Evolutionary conservation across 2,329 filamentous ascomycete species (phyloP), one percentile per base, ranked within the genome.

Genomic region (Nigrograna mackinnonii): DNA sequence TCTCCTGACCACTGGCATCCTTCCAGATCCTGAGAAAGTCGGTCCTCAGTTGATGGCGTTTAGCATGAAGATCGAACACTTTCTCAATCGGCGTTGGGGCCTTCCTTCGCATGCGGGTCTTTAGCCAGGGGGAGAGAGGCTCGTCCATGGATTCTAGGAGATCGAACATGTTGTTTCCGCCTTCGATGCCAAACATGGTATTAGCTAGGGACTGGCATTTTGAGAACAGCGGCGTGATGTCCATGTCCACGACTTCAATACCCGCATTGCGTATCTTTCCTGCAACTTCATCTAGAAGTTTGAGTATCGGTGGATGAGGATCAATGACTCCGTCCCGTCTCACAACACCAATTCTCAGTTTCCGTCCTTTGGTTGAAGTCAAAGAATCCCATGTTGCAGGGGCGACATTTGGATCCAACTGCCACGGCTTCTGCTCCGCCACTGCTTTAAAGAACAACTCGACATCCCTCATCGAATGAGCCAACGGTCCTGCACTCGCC

Each of bases 61-160:
- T 70, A 0, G 74, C 78, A 41, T 84, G 80, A 0, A 85, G 52
- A 16, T 76, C 70, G 3, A 73, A 71, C 0, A 83, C 54, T 32
- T 79, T 71, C 0, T 74, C 66, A 4, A 83, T 57, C 0, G 69
- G 64, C 21, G 77, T 69, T 5, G 72, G 68, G 2, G 72, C 67
- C 33, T 76, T 74, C 6, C 79, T 73, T 26, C 69, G 72, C 30
- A 82, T 64, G 4, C 80, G 71, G 2, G 69, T 71, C 24, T 69
- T 64, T n/a, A 85, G 71, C 80, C 82, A 86, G 1, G 79, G 79
- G 11, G 77, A 83, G 2, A 84, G 64, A 1, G 80, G 79, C 49
- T 85, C 83, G 5, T 68, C 69, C 3, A 73, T 80, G 9, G 69
- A 61, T 39, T 81, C 78, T 18, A 86, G 66, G 5, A 81, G 67